Evolutionary conservation across 2,329 filamentous ascomycete species (phyloP).

Genomic region (Biscogniauxia sp.): DNA sequence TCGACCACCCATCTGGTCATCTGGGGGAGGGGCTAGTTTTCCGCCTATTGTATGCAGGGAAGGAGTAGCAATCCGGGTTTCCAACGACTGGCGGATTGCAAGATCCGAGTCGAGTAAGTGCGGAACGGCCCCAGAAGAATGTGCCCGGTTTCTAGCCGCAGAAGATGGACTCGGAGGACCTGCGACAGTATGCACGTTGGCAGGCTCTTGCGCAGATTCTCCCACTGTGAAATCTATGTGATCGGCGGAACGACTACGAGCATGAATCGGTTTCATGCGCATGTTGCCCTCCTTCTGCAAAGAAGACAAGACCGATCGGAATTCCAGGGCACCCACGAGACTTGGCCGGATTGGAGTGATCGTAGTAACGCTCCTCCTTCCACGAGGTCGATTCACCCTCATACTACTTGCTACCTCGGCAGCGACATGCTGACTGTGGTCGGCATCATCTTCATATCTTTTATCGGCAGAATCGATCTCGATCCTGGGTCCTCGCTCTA

Average conservation of each 20-base stretch:
- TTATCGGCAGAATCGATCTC: constrained; percentile 42
- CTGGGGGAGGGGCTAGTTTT: constrained; percentile 32
- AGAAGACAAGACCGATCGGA: constrained; percentile 85
- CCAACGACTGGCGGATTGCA: constrained; percentile 37
- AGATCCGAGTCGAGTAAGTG: constrained; percentile 38
- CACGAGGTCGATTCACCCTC: constrained; percentile 72
- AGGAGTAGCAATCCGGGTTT: constrained; percentile 22
- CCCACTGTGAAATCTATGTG: constrained; percentile 20
- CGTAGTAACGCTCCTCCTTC: constrained; percentile 66
- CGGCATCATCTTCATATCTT: constrained; percentile 51
- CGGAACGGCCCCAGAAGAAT: constrained; percentile 46
- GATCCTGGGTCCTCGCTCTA: constrained; percentile 47
- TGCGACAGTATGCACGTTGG: constrained; percentile 17
- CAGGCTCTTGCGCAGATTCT: constrained; percentile 7
- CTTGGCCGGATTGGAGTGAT: constrained; percentile 88
- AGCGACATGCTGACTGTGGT: constrained; percentile 59
- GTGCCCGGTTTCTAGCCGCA: constrained; percentile 39
- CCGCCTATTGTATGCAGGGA: constrained; percentile 30
- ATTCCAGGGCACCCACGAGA: constrained; percentile 89
- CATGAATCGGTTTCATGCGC: constrained; percentile 65
- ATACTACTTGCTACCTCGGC: constrained; percentile 92
- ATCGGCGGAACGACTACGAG: constrained; percentile 69
- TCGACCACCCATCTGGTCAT: constrained; percentile 13
- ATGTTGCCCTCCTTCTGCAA: constrained; percentile 79
- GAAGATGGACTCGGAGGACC: constrained; percentile 13